A percentile compares a stretch with the other conserved stretches of the same genome.
Evolutionary conservation across 2,329 filamentous ascomycete genomes (phyloP).

Genomic region (Hortaea werneckii): DNA sequence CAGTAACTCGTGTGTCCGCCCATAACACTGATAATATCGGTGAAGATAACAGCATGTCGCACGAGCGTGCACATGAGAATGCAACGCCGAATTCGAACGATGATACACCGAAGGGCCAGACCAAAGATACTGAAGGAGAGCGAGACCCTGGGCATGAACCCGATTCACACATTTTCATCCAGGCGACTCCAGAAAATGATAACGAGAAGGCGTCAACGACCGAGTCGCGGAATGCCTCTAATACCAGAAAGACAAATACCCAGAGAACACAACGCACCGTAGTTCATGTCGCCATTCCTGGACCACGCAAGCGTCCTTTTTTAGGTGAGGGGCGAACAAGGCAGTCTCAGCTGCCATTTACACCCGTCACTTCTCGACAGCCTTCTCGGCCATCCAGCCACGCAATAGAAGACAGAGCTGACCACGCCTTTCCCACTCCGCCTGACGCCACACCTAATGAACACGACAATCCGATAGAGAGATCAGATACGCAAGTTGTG

Average conservation of each 20-base stretch:
- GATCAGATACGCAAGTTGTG: no score
- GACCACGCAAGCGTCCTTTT: not conserved
- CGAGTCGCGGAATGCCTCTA: not conserved
- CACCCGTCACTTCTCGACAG: not conserved
- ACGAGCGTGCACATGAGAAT: no score
- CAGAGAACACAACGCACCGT: not conserved
- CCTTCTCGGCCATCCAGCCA: not conserved
- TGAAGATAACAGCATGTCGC: no score
- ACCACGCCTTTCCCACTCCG: not conserved
- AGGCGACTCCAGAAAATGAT: not conserved
- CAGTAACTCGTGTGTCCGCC: no score
- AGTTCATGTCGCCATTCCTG: not conserved
- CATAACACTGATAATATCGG: no score
- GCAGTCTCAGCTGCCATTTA: not conserved
- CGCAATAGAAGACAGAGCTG: not conserved
- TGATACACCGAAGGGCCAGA: no score
- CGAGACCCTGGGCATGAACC: no score
- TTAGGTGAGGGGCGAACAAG: not conserved
- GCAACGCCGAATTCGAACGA: no score
- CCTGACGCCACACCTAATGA: no score
- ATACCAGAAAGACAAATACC: not conserved
- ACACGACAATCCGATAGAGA: no score
- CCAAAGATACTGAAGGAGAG: no score
- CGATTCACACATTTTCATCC: not conserved
- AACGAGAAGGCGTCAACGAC: not conserved